Conservation (phyloP, 805 yeast species). For the Metschnikowia drakensbergensis region DNA sequence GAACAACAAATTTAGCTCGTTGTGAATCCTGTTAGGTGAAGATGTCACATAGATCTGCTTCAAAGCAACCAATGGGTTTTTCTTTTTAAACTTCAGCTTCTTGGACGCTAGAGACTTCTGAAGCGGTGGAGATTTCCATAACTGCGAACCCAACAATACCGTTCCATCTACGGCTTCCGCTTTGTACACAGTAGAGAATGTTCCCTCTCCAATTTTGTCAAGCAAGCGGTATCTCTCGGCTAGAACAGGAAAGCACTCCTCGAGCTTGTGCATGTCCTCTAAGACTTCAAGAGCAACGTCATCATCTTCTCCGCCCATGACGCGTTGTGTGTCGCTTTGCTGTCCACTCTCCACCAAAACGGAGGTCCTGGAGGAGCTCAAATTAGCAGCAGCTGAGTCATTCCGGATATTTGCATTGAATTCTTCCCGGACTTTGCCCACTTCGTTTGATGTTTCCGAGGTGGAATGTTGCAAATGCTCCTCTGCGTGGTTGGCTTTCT, state of each 20-base stretch:
- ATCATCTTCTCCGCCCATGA: constrained; percentile 29
- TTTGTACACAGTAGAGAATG: constrained; percentile 58
- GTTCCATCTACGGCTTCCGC: constrained; percentile 51
- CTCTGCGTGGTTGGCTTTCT: constrained; percentile 3
- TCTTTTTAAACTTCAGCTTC: constrained; percentile 22
- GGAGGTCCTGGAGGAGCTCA: not conserved
- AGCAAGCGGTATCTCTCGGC: constrained; percentile 45
- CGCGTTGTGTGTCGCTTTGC: not conserved
- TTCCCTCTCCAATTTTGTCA: constrained; percentile 65
- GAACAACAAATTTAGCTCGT: constrained; percentile 78
- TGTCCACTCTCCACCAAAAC: not conserved
- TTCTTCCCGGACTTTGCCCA: not conserved
- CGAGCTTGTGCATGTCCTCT: constrained; percentile 55
- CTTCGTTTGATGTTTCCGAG: constrained; percentile 3
- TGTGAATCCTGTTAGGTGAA: constrained; percentile 85
- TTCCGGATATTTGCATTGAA: not conserved
- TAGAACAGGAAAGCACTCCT: constrained; percentile 52
- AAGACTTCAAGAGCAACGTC: constrained; percentile 51
- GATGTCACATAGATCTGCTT: constrained; percentile 94
- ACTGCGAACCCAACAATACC: constrained; percentile 35
- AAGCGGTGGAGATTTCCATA: constrained; percentile 46
- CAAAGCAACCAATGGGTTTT: constrained; percentile 67
- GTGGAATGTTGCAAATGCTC: not conserved
- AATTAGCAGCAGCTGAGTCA: not conserved
- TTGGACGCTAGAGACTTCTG: constrained; percentile 18